Base-by-base conservation (phyloP, 1,139 yeast genomes). In the Spathaspora sp. region DNA sequence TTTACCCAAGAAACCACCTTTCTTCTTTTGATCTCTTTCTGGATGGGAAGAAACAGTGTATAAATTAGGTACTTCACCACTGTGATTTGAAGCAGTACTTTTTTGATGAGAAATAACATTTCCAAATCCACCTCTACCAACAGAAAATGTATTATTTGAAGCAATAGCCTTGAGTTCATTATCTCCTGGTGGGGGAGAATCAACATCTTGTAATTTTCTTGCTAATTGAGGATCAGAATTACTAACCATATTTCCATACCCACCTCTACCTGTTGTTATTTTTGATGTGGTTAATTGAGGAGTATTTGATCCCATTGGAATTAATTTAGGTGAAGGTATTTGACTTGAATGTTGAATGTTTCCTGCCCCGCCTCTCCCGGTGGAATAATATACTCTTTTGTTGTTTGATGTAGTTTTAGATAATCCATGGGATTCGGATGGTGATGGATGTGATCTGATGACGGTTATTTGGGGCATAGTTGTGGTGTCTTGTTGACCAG, bases 281-380 rank as follows among this genome's bases (percentile, higher is more conserved):
- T 78, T 76, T 24, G 80, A 77, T 34, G 81, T 80, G 43, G 74
- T 67, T 46, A 86, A 68, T 54, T 71, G 78, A 17, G 91, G 93
- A 17, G 86, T 80, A 51, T 76, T 81, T 24, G 84, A 78, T 2
- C 88, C 89, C 56, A 80, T 82, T 4, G 82, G 80, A 1, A 75
- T 78, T 36, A 80, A 61, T 46, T 72, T 76, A 2, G 86, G 86
- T 9, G 81, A 74, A 7, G 83, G 81, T 34, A 70, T 61, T 38
- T 70, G 62, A 39, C 57, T 59, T 8, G 81, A 68, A 1, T 71
- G 55, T 53, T 77, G 72, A 47, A 86, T 81, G 60, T 86, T 86
- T 7, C 93, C 93, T 0, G 88, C 87, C 4, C 95, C 93, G 9
- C 95, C 95, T 52, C 95, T 74, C 9, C 93, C 93, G 0, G 89